Evolutionary conservation across 371 early-diverging fungal genomes (phyloP).

Genomic region (Mucor circinelloides): DNA sequence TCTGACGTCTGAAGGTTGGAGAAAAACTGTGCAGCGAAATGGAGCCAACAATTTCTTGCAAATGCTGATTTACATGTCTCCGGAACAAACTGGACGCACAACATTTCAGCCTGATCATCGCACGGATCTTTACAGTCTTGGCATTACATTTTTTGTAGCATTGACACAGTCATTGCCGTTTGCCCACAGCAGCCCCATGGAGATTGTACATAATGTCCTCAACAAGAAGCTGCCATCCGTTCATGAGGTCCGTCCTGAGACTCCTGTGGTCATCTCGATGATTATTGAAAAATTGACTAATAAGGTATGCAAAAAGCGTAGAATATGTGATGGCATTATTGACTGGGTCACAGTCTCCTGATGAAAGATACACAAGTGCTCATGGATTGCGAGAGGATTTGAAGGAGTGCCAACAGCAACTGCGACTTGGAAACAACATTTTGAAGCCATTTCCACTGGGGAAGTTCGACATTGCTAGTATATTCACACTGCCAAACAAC

Average conservation of each 20-base stretch:
- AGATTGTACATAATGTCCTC: slow-evolving; percentile 58
- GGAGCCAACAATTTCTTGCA: slow-evolving; percentile 38
- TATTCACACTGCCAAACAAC: slow-evolving; percentile 56
- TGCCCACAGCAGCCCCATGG: slow-evolving; percentile 56
- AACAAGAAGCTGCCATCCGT: slow-evolving; percentile 52
- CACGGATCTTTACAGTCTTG: slow-evolving; percentile 63
- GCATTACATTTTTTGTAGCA: slow-evolving; percentile 54
- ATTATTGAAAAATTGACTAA: slow-evolving; percentile 63
- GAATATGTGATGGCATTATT: neutral
- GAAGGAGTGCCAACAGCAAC: slow-evolving; percentile 48
- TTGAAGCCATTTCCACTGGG: slow-evolving; percentile 47
- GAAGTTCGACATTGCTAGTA: slow-evolving; percentile 52
- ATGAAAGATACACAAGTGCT: slow-evolving; percentile 61
- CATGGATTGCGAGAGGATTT: slow-evolving; percentile 61
- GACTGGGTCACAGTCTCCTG: slow-evolving; percentile 49
- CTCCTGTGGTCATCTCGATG: slow-evolving; percentile 48
- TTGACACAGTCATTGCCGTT: slow-evolving; percentile 56
- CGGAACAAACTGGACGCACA: slow-evolving; percentile 64
- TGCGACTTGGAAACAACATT: neutral
- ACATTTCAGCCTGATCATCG: slow-evolving; percentile 63
- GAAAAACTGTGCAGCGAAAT: slow-evolving; percentile 41
- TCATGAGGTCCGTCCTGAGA: slow-evolving; percentile 46
- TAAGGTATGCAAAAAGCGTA: slow-evolving; percentile 38
- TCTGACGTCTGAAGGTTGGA: slow-evolving; percentile 50
- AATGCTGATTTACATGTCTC: slow-evolving; percentile 51